Percentiles rank a stretch among this genome's conserved stretches.
Evolutionary conservation across 2,329 filamentous ascomycete species (phyloP).

Genomic region (Fusarium pseudoanthophilum): DNA sequence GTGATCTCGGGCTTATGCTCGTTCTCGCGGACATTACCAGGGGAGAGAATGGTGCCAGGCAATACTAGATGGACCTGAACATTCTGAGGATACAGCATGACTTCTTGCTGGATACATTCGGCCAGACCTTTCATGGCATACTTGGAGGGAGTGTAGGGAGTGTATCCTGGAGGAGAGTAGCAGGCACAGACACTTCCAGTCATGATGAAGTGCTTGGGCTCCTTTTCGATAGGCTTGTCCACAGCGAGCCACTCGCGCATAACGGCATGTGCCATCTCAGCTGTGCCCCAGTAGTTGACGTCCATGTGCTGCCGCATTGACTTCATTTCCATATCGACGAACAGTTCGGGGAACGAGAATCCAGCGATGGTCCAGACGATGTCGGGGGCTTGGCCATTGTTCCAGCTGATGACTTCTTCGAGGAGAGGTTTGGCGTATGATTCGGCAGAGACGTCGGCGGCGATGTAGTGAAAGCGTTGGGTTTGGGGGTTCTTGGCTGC

Average conservation of each 20-base stretch:
- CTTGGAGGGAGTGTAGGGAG: slow-evolving; percentile 85
- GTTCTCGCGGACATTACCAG: slow-evolving; percentile 81
- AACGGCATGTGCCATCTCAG: slow-evolving; percentile 85
- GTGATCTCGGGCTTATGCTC: slow-evolving; percentile 83
- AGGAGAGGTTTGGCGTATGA: slow-evolving; percentile 78
- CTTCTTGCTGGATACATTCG: slow-evolving; percentile 85
- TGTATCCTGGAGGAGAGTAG: slow-evolving; percentile 83
- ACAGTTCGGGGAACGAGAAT: slow-evolving; percentile 77
- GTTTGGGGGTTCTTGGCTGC: slow-evolving; percentile 71
- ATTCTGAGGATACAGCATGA: slow-evolving; percentile 85
- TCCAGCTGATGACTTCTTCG: slow-evolving; percentile 80
- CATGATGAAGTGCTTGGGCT: slow-evolving; percentile 84
- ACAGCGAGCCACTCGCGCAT: slow-evolving; percentile 78
- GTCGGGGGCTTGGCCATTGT: slow-evolving; percentile 77
- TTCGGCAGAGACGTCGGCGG: slow-evolving; percentile 80
- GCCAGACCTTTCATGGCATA: slow-evolving; percentile 84
- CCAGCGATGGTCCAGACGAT: slow-evolving; percentile 94
- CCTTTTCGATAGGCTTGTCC: slow-evolving; percentile 53
- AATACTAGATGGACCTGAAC: slow-evolving; percentile 85
- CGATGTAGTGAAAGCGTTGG: slow-evolving; percentile 86
- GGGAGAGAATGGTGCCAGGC: slow-evolving; percentile 83
- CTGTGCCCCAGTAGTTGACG: slow-evolving; percentile 87
- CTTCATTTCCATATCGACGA: slow-evolving; percentile 76
- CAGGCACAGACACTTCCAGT: slow-evolving; percentile 83
- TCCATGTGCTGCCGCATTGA: slow-evolving; percentile 85